Conservation (phyloP, 1,139 yeast species). For the Sugiyamaella neomexicana region DNA sequence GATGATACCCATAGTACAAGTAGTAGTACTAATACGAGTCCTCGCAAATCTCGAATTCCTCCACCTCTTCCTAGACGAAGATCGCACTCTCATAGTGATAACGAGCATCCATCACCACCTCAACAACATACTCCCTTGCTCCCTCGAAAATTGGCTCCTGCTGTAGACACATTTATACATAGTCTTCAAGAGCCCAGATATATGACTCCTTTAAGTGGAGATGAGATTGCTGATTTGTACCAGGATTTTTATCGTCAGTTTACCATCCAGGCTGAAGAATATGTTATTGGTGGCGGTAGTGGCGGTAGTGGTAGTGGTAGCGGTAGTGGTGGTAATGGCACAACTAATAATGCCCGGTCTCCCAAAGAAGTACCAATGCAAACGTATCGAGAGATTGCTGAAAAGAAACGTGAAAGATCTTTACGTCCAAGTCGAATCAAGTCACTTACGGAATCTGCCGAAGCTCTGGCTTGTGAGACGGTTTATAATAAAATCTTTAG, state of each 20-base stretch:
- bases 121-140: slow-evolving; percentile 10
- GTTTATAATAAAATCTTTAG: slow-evolving; percentile 45
- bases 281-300: slow-evolving; percentile 23
- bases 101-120: neutral
- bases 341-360: neutral
- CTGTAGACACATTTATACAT: slow-evolving; percentile 48
- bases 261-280: slow-evolving; percentile 35
- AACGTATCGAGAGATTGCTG: slow-evolving; percentile 39
- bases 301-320: too few species aligned
- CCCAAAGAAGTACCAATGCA: slow-evolving; percentile 38
- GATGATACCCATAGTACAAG: neutral
- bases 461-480: slow-evolving; percentile 44
- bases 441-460: slow-evolving; percentile 43
- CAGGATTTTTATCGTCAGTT: slow-evolving; percentile 52
- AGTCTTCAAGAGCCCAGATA: slow-evolving; percentile 59
- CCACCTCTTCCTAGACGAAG: slow-evolving; percentile 20
- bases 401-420: slow-evolving; percentile 33
- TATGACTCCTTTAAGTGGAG: slow-evolving; percentile 52
- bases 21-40: neutral
- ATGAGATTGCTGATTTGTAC: slow-evolving; percentile 53
- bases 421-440: slow-evolving; percentile 33
- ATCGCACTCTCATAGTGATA: slow-evolving; percentile 12
- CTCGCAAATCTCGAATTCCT: slow-evolving; percentile 3
- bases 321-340: neutral
- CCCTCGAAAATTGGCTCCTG: slow-evolving; percentile 15